These are phyloP conservation scores for Ligustrum vulgare DNA, from an alignment of 257 asterid species.

Conservation along the genomic window DNA sequence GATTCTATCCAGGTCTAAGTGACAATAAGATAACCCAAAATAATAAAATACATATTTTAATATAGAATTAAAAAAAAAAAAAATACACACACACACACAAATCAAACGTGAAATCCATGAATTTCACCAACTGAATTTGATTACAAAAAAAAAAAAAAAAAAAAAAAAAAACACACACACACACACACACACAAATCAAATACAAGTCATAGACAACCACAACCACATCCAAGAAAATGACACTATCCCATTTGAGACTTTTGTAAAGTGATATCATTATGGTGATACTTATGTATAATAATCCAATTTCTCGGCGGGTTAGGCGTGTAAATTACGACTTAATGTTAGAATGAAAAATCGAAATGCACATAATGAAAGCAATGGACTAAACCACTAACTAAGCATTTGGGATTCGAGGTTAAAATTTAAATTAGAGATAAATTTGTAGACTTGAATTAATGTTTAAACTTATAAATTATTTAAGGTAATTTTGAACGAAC, in stretches of 20 bases:
- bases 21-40: not conserved
- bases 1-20: not conserved
- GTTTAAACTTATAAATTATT: too few relatives aligned
- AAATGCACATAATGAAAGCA: not conserved
- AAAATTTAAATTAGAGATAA: too few relatives aligned
- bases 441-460: too few relatives aligned
- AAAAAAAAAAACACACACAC: not conserved
- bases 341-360: not conserved
- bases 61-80: not conserved
- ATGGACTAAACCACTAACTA: not conserved
- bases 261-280: not conserved
- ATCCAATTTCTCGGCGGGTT: not conserved
- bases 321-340: not conserved
- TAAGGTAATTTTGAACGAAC: too few relatives aligned
- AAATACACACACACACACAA: not conserved
- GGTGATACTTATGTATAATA: not conserved
- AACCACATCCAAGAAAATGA: slow-evolving; percentile 30
- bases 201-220: slow-evolving; percentile 4
- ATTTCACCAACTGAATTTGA: slow-evolving; percentile 30
- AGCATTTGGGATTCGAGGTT: too few relatives aligned
- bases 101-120: slow-evolving; percentile 30
- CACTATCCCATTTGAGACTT: slow-evolving; percentile 28
- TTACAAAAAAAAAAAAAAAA: not conserved
- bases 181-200: not conserved
- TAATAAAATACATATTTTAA: too few relatives aligned